These are phyloP conservation scores for Kingdonia uniflora DNA, from an alignment of 164 flowering plant species.

Conservation along the genomic window DNA sequence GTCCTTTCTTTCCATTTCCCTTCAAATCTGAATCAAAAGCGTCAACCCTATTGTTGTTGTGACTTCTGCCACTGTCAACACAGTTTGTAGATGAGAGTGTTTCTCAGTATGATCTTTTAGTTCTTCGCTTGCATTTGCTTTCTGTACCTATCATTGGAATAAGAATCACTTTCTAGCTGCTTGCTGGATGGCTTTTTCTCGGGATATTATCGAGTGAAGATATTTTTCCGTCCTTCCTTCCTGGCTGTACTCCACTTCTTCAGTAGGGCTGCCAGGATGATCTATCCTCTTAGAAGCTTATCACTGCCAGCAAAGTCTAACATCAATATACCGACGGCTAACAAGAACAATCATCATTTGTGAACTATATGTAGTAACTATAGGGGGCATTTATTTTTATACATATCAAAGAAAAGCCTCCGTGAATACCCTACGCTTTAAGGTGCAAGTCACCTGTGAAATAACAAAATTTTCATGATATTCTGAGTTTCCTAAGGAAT, in stretches of 20 bases:
- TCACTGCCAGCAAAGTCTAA: constrained; percentile 30
- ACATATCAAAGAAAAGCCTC: too few species aligned
- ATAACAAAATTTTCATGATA: too few species aligned
- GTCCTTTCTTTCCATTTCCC: constrained; percentile 30
- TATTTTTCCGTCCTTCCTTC: constrained; percentile 12
- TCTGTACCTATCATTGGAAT: constrained; percentile 19
- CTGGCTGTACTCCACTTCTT: constrained; percentile 20
- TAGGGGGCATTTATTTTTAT: too few species aligned
- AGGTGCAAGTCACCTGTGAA: too few species aligned
- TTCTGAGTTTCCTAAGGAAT: too few species aligned
- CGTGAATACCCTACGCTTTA: too few species aligned
- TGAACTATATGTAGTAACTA: too few species aligned
- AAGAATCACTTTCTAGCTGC: constrained; percentile 13
- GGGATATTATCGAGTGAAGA: constrained; percentile 3
- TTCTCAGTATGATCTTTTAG: constrained; percentile 19
- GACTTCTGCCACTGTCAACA: constrained; percentile 23
- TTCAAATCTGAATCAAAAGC: constrained; percentile 36
- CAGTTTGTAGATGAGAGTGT: constrained; percentile 16
- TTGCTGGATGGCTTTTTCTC: constrained; percentile 9
- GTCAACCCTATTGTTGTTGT: constrained; percentile 16
- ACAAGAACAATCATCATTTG: neutral
- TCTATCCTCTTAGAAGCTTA: constrained; percentile 19
- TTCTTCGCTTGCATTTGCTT: constrained; percentile 18
- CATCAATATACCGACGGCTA: neutral
- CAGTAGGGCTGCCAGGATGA: constrained; percentile 17